These are phyloP conservation scores for Alternaria brassicicola DNA, from an alignment of 2,329 filamentous ascomycete species.

Conservation along the genomic window DNA sequence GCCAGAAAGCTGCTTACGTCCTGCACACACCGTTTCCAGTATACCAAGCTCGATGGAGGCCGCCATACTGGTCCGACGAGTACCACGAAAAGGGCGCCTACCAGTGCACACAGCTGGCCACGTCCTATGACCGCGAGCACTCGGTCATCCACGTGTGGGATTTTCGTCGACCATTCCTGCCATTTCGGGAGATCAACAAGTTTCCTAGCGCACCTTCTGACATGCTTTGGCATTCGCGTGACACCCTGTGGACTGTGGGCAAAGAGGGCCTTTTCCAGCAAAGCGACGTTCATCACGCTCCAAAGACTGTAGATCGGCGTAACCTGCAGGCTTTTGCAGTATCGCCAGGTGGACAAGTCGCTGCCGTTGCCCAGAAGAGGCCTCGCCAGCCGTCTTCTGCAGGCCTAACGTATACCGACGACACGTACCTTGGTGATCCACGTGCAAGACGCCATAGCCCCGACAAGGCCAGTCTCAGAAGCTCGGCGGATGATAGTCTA, in stretches of 20 bases:
- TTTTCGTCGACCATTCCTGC: slow-evolving; percentile 65
- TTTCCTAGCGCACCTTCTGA: slow-evolving; percentile 63
- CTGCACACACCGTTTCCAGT: slow-evolving; percentile 67
- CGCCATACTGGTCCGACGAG: slow-evolving; percentile 62
- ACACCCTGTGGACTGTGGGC: slow-evolving; percentile 69
- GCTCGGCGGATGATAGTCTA: slow-evolving; percentile 62
- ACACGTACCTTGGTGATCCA: slow-evolving; percentile 48
- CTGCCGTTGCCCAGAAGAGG: slow-evolving; percentile 61
- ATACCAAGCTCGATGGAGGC: slow-evolving; percentile 67
- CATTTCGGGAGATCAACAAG: slow-evolving; percentile 65
- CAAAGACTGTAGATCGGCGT: slow-evolving; percentile 64
- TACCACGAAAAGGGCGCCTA: slow-evolving; percentile 59
- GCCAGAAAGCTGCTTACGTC: slow-evolving; percentile 64
- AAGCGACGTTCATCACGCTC: slow-evolving; percentile 65
- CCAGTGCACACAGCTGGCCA: slow-evolving; percentile 67
- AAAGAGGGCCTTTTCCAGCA: slow-evolving; percentile 67
- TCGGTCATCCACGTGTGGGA: slow-evolving; percentile 69
- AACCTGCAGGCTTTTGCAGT: slow-evolving; percentile 63
- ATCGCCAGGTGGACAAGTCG: slow-evolving; percentile 63
- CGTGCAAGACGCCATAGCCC: slow-evolving; percentile 53
- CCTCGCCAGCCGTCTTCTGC: slow-evolving; percentile 50
- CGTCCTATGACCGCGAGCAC: slow-evolving; percentile 67
- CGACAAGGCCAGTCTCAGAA: slow-evolving; percentile 56
- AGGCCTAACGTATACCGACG: slow-evolving; percentile 49
- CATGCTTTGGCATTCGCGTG: slow-evolving; percentile 68